Base-by-base conservation (phyloP, 2,329 filamentous ascomycete genomes). In the Sarocladium oryzae region DNA sequence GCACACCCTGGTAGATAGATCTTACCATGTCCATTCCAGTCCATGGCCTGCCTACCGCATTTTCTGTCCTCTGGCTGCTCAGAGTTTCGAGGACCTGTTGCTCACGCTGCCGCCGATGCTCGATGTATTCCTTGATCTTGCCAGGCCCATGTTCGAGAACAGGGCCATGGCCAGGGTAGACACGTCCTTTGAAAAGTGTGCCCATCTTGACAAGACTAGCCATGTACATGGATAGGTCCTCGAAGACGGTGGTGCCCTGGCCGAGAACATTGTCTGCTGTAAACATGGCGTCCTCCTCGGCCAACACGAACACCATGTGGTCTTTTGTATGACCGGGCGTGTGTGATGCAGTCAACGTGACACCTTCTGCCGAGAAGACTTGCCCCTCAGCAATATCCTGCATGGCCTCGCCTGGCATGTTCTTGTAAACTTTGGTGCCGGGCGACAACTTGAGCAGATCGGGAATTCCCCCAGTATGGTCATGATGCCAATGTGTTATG, bases 401-500 rank as follows among this genome's bases (percentile, higher is more conserved):
- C 62, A 85, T 80, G 0, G 66, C 71, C 2, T 69, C 59, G 1
- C 66, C 69, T 0, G 86, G 84, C 32, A 80, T 68, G 57, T 83
- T 72, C 66, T 93, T 92, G 69, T 84, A 81, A 35, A 93, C 67
- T 20, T 71, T 72, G 6, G 78, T 82, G 16, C 75, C 63, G 0
- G 88, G 85, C n/a, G 76, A 87, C 21, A 85, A 63, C 13, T 70
- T 66, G 16, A 84, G 71, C 1, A 96, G 72, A 59, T 95, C 83
- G 2, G 70, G 64, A 21, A 96, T 78, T 7, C 93, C 93, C 21
- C 84, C 81, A 6, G 84, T 78, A 63, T 99, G 93, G 63, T 99
- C 93, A 37, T 73, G 79, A 63, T 99, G 93, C 89, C 91, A 95
- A 66, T 99, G 93, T 0, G 91, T 95, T 46, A 99, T 74, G 20